Evolutionary conservation across 106 monocot genomes (phyloP), one percentile per base, ranked within the genome.

Genomic region (Dioscorea alata): DNA sequence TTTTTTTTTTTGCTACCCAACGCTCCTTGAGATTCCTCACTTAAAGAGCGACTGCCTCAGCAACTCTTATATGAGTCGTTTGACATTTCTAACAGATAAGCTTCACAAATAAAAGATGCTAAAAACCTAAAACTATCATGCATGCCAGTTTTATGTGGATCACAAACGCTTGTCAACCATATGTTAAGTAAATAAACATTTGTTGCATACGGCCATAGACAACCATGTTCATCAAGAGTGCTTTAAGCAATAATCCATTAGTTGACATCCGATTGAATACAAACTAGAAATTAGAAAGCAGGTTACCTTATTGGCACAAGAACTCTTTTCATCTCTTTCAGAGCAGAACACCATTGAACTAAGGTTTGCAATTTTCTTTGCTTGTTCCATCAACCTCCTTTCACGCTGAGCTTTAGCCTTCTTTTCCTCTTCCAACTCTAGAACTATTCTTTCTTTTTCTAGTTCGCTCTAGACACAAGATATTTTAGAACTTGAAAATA

Each of bases 361-460:
- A 61, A 99, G 85, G 78, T 90, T 90, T 49, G 81, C 90, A 74
- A 99, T 99, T 83, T 92, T 96, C 67, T 81, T 79, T 63, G 76
- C 95, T 73, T 96, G 89, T 20, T 90, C 89, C 58, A 73, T 50
- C 63, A 99, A 81, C 56, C 87, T 88, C 73, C 61, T 86, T 49
- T 93, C 99, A 61, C 89, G 80, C 16, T 80, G 65, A 69, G 85
- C 99, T 78, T 92, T 92, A 23, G 82, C 93, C 82, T 90, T 99
- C 83, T 88, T 99, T 80, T 99, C 99, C 79, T 88, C 93, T 77
- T 99, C 89, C 64, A 99, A 66, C 84, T 99, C 93, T 60, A 99
- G 78, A 63, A 80, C 82, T 65, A 99, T 99, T 62, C 99, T 87
- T 81, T 99, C 99, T 65, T 93, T 99, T 69, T 93, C 99, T 42